A percentile compares a stretch with the other conserved stretches of the same genome.
These are phyloP conservation scores for Hirschfeldia incana DNA, from an alignment of 345 rosid genomes.

Conservation along the genomic window DNA sequence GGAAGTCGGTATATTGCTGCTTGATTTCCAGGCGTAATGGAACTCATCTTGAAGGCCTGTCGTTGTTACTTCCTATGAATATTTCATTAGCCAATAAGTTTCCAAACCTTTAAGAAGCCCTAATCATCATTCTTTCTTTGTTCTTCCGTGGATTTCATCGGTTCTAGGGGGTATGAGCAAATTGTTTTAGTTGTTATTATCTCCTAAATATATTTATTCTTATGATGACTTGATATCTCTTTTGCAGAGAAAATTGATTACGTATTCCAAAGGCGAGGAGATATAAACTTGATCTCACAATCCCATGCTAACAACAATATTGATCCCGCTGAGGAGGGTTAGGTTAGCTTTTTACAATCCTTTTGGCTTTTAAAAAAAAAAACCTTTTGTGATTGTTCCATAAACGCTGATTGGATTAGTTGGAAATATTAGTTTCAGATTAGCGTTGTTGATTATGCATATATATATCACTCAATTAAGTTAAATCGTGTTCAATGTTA, in stretches of 20 bases:
- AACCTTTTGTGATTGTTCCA: neutral
- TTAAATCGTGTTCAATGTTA: too few species aligned
- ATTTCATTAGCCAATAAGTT: neutral
- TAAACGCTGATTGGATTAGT: neutral
- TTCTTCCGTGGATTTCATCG: neutral
- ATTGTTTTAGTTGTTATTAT: neutral
- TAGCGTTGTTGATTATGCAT: too few species aligned
- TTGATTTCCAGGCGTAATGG: too few species aligned
- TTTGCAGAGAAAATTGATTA: neutral
- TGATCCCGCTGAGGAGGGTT: neutral
- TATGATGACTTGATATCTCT: neutral
- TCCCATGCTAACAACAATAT: too few species aligned
- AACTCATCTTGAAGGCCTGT: neutral
- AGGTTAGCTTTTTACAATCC: neutral
- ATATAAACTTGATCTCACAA: neutral
- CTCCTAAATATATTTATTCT: neutral
- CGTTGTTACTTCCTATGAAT: neutral
- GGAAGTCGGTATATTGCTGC: too few species aligned
- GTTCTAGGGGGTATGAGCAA: neutral
- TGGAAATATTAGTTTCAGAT: neutral
- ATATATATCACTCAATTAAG: too few species aligned
- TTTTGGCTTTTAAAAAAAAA: too few species aligned
- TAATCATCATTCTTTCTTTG: neutral
- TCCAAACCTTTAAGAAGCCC: neutral
- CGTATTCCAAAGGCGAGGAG: neutral